Conservation (phyloP, 2,329 filamentous ascomycete species). For the Ploettnerulaceae sp. region DNA sequence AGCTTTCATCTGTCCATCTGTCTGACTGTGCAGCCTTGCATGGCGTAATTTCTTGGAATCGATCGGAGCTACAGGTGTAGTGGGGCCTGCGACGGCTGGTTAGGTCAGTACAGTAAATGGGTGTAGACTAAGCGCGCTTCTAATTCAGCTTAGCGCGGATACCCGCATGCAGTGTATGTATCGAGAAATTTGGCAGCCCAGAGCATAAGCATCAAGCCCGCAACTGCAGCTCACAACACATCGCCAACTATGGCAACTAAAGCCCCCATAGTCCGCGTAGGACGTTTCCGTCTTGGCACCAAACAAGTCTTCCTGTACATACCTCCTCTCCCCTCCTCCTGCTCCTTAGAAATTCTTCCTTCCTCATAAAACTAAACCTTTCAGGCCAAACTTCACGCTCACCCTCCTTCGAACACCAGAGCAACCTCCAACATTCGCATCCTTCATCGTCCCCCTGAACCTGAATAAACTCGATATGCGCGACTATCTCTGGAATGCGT, state of each 20-base stretch:
- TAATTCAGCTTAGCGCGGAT: not conserved
- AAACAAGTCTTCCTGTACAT: slow-evolving; percentile 55
- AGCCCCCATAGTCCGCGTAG: slow-evolving; percentile 5
- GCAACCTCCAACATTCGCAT: slow-evolving; percentile 74
- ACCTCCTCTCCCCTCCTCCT: not conserved
- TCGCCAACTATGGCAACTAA: slow-evolving; percentile 20
- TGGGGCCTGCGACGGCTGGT: too few relatives aligned
- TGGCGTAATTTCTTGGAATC: too few relatives aligned
- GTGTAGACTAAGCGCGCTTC: slow-evolving; percentile 5
- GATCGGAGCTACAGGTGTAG: too few relatives aligned
- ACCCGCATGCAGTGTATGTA: not conserved
- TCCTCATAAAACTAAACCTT: not conserved
- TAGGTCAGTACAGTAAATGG: too few relatives aligned
- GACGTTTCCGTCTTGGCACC: slow-evolving; percentile 37
- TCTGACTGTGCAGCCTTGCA: too few relatives aligned
- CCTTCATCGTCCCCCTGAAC: slow-evolving; percentile 83
- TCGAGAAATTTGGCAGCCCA: slow-evolving; percentile 1
- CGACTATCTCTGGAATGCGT: slow-evolving; percentile 87
- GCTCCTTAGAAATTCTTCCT: not conserved
- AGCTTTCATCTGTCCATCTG: too few relatives aligned
- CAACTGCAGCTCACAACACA: not conserved
- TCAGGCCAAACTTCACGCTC: slow-evolving; percentile 75
- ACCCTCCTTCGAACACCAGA: slow-evolving; percentile 69
- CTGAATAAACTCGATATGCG: slow-evolving; percentile 96
- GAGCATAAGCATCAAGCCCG: not conserved